Percentiles rank a stretch among this genome's conserved stretches.
These are phyloP conservation scores for Colletotrichum navitas DNA, from an alignment of 2,329 filamentous ascomycete genomes.

Conservation along the genomic window DNA sequence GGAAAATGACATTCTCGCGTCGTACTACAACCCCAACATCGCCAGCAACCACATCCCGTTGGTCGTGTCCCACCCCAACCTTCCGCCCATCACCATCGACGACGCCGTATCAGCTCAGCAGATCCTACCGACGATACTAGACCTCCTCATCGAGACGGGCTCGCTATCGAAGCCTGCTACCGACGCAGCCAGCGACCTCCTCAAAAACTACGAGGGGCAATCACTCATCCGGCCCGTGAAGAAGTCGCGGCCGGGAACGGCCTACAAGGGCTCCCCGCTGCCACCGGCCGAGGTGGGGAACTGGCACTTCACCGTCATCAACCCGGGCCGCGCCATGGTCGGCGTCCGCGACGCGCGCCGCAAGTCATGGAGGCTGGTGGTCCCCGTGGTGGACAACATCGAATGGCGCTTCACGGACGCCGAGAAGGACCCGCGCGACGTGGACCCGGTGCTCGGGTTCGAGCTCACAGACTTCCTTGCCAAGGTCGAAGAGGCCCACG, in stretches of 20 bases:
- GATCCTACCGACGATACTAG: slow-evolving; percentile 60
- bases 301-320: slow-evolving; percentile 69
- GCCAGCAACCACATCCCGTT: slow-evolving; percentile 59
- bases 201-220: slow-evolving; percentile 42
- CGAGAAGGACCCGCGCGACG: slow-evolving; percentile 39
- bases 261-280: not conserved
- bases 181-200: slow-evolving; percentile 53
- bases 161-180: slow-evolving; percentile 52
- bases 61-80: slow-evolving; percentile 57
- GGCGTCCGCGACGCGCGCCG: slow-evolving; percentile 42
- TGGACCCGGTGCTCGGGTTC: slow-evolving; percentile 35
- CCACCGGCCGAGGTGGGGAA: slow-evolving; percentile 49
- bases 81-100: slow-evolving; percentile 56
- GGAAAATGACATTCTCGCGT: slow-evolving; percentile 55
- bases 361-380: slow-evolving; percentile 42
- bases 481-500: slow-evolving; percentile 25
- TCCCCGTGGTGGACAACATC: slow-evolving; percentile 43
- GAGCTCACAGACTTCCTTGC: slow-evolving; percentile 35
- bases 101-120: slow-evolving; percentile 56
- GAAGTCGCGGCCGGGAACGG: not conserved
- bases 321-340: slow-evolving; percentile 44
- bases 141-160: slow-evolving; percentile 56
- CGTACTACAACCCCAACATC: slow-evolving; percentile 59
- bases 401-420: slow-evolving; percentile 43
- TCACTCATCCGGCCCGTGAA: slow-evolving; percentile 2